phyloP scores from a whole-genome alignment of 73 alveolate genomes.

The Effrenium voratum region DNA sequence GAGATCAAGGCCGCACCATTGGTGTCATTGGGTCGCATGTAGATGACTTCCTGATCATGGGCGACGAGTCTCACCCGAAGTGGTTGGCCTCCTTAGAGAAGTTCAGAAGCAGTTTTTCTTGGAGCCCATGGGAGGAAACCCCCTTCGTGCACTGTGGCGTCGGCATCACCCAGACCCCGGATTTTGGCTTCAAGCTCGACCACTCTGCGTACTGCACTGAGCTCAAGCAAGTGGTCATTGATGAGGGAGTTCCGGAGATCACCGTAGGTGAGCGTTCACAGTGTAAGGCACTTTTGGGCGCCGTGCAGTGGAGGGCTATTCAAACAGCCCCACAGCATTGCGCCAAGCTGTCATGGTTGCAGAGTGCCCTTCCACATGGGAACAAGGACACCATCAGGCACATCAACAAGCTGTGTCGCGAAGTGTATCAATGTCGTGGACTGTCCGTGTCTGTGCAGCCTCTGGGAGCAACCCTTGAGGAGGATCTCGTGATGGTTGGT shows the following conservation, averaged over 20 bases:
- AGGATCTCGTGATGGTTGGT: neutral
- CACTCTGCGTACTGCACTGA: conserved; percentile 23
- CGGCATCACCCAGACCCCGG: neutral
- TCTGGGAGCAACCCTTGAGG: neutral
- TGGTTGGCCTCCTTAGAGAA: neutral
- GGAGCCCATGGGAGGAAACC: conserved; percentile 1
- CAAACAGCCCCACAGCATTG: conserved; percentile 36
- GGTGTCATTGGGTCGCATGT: neutral
- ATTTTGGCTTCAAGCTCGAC: neutral
- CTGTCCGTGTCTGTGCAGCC: neutral
- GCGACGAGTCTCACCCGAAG: neutral
- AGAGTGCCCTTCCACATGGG: neutral
- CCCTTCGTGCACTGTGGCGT: conserved; percentile 29
- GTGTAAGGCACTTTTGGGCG: neutral
- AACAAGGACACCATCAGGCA: neutral
- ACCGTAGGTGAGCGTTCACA: neutral
- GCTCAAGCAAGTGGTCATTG: conserved; percentile 10
- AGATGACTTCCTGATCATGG: neutral
- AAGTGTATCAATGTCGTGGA: neutral
- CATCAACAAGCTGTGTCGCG: conserved; percentile 22
- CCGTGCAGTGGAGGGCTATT: conserved; percentile 28
- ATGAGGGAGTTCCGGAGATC: neutral
- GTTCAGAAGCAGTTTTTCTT: neutral
- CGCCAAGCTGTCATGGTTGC: conserved; percentile 13
- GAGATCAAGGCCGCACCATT: neutral